Evolutionary conservation across 176 grass and related monocot genomes (phyloP).

Genomic region (Triticum aestivum): DNA sequence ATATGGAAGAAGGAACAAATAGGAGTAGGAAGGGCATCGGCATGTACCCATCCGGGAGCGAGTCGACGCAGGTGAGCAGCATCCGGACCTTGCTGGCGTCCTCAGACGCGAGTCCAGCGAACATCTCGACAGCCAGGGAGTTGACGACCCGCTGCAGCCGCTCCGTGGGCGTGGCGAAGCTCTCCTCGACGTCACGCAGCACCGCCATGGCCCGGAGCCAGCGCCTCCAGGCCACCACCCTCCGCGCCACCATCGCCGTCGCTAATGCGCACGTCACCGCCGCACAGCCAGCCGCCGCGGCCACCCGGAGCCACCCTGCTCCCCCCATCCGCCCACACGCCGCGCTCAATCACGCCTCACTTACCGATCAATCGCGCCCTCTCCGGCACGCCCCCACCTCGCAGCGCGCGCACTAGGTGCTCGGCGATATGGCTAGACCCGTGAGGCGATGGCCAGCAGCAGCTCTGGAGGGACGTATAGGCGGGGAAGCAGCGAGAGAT

Average conservation of each 20-base stretch:
- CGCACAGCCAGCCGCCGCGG: conserved; percentile 35
- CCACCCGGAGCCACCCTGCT: conserved; percentile 44
- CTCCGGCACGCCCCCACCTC: neutral
- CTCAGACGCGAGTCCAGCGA: conserved; percentile 61
- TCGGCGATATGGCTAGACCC: neutral
- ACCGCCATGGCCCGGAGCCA: conserved; percentile 49
- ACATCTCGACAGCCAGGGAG: conserved; percentile 73
- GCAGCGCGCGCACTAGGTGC: neutral
- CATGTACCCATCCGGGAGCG: conserved; percentile 48
- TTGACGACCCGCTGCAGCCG: conserved; percentile 55
- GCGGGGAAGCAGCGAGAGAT: neutral
- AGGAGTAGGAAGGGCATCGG: neutral
- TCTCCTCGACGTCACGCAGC: conserved; percentile 50
- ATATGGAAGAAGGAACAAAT: neutral
- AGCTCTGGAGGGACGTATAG: neutral
- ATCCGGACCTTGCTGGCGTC: conserved; percentile 72
- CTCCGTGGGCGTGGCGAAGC: conserved; percentile 55
- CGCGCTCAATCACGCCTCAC: neutral
- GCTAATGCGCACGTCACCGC: conserved; percentile 53
- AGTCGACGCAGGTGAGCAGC: conserved; percentile 70
- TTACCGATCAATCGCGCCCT: neutral
- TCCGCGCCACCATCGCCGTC: conserved; percentile 30
- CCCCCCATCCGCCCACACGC: neutral
- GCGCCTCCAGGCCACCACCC: conserved; percentile 31
- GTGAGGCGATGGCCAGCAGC: neutral